A percentile compares a stretch with the other conserved stretches of the same genome.
These are phyloP conservation scores for Malus sylvestris DNA, from an alignment of 306 rosid genomes.

Conservation along the genomic window DNA sequence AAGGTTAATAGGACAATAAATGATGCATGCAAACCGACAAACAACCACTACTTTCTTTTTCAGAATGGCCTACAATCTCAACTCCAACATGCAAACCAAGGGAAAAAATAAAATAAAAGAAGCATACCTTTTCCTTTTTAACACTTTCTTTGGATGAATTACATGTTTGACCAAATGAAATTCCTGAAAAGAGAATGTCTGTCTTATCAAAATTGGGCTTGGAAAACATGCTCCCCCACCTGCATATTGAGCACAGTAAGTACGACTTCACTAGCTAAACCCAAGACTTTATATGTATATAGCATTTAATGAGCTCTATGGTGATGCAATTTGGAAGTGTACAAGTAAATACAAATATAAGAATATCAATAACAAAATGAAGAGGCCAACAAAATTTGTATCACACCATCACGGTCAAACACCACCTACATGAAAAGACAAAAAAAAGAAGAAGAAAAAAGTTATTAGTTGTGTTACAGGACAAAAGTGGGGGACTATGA, in stretches of 20 bases:
- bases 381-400: conserved; percentile 5
- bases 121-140: conserved; percentile 84
- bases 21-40: background rate
- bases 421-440: conserved; percentile 69
- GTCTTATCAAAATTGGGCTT: conserved; percentile 41
- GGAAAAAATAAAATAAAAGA: conserved; percentile 14
- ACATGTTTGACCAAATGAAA: conserved; percentile 72
- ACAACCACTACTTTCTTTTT: background rate
- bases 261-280: background rate
- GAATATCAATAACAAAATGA: conserved; percentile 10
- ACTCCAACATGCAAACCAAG: conserved; percentile 20
- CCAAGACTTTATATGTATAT: background rate
- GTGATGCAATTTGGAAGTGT: conserved; percentile 2
- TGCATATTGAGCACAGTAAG: background rate
- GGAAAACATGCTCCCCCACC: background rate
- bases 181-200: conserved; percentile 79
- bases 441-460: conserved; percentile 9
- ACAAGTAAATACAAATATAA: conserved; percentile 12
- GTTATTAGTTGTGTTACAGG: background rate
- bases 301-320: background rate
- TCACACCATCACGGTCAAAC: conserved; percentile 96
- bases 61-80: conserved; percentile 6
- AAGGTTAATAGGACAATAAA: too few relatives aligned
- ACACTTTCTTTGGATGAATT: conserved; percentile 74
- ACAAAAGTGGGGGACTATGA: too few relatives aligned